Percentiles rank a stretch among this genome's conserved stretches.
phyloP scores from a whole-genome alignment of 2,329 filamentous ascomycete genomes.

The Epichloe baconii region DNA sequence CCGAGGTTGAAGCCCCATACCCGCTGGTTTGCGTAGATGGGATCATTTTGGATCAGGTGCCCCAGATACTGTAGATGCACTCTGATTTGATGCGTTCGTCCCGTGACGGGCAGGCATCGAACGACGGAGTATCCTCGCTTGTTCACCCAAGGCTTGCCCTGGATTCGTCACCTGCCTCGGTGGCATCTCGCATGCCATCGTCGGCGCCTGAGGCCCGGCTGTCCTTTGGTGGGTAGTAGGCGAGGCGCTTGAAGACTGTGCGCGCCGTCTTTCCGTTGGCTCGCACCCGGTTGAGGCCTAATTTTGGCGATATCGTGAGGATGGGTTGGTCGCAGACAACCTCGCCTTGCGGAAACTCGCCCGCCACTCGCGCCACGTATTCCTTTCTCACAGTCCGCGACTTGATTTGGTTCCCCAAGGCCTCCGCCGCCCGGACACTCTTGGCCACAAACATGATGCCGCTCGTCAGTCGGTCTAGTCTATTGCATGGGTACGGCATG shows the following conservation, averaged over 20 bases:
- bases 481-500: conserved; percentile 62
- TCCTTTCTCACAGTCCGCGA: conserved; percentile 82
- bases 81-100: conserved; percentile 85
- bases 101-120: conserved; percentile 83
- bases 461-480: conserved; percentile 86
- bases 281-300: conserved; percentile 86
- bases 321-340: conserved; percentile 90
- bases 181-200: not conserved
- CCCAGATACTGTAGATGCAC: conserved; percentile 92
- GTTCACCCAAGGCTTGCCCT: conserved; percentile 29
- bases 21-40: conserved; percentile 88
- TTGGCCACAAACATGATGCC: conserved; percentile 98
- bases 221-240: conserved; percentile 62
- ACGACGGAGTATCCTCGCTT: conserved; percentile 85
- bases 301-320: conserved; percentile 83
- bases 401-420: conserved; percentile 62
- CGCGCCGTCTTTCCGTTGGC: conserved; percentile 82
- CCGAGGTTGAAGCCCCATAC: conserved; percentile 82
- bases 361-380: conserved; percentile 83
- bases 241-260: conserved; percentile 82
- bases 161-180: conserved; percentile 7
- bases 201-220: conserved; percentile 10
- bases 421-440: conserved; percentile 64
- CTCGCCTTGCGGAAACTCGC: conserved; percentile 82
- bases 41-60: conserved; percentile 92